Evolutionary conservation across 805 yeast genomes (phyloP).

Genomic region (Candida patagonica): DNA sequence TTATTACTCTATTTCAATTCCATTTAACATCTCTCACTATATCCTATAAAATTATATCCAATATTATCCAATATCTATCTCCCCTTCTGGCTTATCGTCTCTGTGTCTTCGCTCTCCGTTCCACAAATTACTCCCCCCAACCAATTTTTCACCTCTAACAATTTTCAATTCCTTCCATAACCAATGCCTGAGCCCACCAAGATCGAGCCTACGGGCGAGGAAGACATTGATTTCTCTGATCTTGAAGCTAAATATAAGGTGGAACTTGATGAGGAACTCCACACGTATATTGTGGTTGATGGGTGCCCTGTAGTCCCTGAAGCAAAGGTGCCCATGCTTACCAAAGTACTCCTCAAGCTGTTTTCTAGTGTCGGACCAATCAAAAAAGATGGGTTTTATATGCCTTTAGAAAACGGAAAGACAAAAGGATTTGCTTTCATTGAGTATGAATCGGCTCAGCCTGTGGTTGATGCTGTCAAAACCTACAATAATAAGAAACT

Average conservation of each 20-base stretch:
- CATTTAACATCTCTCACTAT: too few relatives aligned
- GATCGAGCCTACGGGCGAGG: slow-evolving; percentile 16
- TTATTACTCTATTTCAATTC: too few relatives aligned
- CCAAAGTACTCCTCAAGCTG: slow-evolving; percentile 76
- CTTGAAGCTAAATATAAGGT: slow-evolving; percentile 68
- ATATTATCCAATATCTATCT: too few relatives aligned
- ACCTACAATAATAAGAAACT: slow-evolving; percentile 80
- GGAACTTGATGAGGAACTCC: slow-evolving; percentile 53
- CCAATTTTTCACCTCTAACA: background rate
- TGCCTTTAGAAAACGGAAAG: slow-evolving; percentile 67
- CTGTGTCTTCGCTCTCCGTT: too few relatives aligned
- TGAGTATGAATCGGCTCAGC: slow-evolving; percentile 58
- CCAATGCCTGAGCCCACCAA: slow-evolving; percentile 14
- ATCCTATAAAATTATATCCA: too few relatives aligned
- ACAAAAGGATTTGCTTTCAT: slow-evolving; percentile 71
- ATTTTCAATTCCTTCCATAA: background rate
- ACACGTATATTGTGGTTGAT: slow-evolving; percentile 75
- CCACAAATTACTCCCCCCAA: background rate
- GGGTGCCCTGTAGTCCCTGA: slow-evolving; percentile 96
- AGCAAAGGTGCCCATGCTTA: slow-evolving; percentile 70
- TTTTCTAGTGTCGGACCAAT: slow-evolving; percentile 73
- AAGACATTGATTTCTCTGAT: slow-evolving; percentile 64
- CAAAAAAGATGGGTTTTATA: slow-evolving; percentile 51
- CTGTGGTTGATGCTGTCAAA: slow-evolving; percentile 72
- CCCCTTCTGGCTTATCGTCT: too few relatives aligned